These are phyloP conservation scores for Pythium periplocum DNA, from an alignment of 352 stramenopile genomes.

Conservation along the genomic window DNA sequence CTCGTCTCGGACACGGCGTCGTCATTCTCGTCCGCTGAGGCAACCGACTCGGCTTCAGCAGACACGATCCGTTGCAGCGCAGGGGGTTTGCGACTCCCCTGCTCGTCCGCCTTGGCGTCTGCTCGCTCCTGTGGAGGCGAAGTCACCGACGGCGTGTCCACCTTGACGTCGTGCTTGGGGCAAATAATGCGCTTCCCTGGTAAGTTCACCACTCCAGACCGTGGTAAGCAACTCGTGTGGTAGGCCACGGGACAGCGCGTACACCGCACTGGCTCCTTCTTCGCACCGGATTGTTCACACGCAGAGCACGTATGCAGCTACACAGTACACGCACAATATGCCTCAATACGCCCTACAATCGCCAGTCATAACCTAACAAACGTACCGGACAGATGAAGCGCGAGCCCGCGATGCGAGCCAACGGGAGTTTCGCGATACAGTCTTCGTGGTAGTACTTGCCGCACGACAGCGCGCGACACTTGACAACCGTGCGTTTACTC, in stretches of 20 bases:
- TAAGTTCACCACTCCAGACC: slow-evolving; percentile 41
- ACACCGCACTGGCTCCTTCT: slow-evolving; percentile 78
- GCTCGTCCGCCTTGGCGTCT: slow-evolving; percentile 7
- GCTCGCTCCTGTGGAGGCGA: not conserved
- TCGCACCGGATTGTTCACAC: slow-evolving; percentile 69
- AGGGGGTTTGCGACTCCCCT: not conserved
- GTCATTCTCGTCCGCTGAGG: slow-evolving; percentile 21
- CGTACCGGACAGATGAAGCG: slow-evolving; percentile 79
- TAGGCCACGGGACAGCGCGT: slow-evolving; percentile 77
- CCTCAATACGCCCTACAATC: too few species aligned
- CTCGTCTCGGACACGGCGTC: slow-evolving; percentile 29
- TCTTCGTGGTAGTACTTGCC: slow-evolving; percentile 83
- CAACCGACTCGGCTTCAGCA: slow-evolving; percentile 10
- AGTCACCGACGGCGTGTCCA: too few species aligned
- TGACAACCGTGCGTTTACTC: slow-evolving; percentile 36
- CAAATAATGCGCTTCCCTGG: slow-evolving; percentile 75
- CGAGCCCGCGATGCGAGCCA: slow-evolving; percentile 68
- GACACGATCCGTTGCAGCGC: slow-evolving; percentile 8
- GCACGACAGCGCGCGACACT: slow-evolving; percentile 77
- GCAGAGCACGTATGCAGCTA: slow-evolving; percentile 73
- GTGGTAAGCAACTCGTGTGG: slow-evolving; percentile 70
- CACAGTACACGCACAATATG: too few species aligned
- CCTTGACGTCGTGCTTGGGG: slow-evolving; percentile 35
- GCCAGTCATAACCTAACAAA: too few species aligned
- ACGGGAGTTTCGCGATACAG: slow-evolving; percentile 73